A percentile compares a stretch with the other conserved stretches of the same genome.
Conservation (phyloP, 306 rosid species). For the Dryas drummondii region DNA sequence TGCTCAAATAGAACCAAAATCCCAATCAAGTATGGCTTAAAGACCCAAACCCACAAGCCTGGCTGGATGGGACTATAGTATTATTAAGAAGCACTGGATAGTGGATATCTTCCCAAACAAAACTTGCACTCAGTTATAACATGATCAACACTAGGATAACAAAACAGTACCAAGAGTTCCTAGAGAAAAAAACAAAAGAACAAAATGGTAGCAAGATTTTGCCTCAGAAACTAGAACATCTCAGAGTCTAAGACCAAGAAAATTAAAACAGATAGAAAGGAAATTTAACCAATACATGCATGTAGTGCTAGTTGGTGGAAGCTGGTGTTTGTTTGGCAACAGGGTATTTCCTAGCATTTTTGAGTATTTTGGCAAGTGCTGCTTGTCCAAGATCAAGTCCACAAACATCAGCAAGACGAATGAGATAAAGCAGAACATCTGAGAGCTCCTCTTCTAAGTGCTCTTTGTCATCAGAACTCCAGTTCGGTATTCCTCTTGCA, state of each 20-base stretch:
- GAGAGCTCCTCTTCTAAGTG: conserved; percentile 79
- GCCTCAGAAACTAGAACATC: background rate
- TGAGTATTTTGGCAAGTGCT: conserved; percentile 57
- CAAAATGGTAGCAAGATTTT: background rate
- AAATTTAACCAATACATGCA: no score
- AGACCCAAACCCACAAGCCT: no score
- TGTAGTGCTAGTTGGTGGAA: conserved; percentile 26
- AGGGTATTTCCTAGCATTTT: conserved; percentile 72
- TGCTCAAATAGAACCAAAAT: no score
- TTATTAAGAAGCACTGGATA: background rate
- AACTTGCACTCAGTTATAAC: background rate
- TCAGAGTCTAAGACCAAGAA: no score
- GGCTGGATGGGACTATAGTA: background rate
- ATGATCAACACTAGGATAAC: background rate
- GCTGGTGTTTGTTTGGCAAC: conserved; percentile 30
- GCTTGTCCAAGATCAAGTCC: conserved; percentile 81
- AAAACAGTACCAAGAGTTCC: no score
- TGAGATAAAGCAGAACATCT: conserved; percentile 69
- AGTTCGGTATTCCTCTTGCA: conserved; percentile 69
- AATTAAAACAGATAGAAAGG: no score
- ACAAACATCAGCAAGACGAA: conserved; percentile 72
- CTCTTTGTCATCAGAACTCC: conserved; percentile 69
- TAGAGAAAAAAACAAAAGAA: no score
- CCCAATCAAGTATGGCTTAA: no score
- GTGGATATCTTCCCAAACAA: background rate